Conservation (phyloP, 768 basidiomycete species). For the Lentinula detonsa region DNA sequence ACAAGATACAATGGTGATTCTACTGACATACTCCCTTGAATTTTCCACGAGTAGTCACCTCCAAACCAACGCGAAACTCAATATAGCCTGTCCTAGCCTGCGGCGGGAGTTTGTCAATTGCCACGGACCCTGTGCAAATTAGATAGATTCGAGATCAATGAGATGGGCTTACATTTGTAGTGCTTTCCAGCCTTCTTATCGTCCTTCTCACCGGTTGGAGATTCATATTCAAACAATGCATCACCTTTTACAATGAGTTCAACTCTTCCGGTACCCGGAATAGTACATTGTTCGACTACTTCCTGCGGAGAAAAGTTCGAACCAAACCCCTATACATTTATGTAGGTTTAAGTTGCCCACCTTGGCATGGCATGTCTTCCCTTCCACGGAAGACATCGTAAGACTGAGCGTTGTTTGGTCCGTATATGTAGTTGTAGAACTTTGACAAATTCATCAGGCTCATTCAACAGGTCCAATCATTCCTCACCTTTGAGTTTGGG, state of each 20-base stretch:
- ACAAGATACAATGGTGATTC: too few relatives aligned
- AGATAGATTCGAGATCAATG: neutral
- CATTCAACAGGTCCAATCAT: neutral
- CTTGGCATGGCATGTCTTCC: neutral
- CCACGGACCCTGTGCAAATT: neutral
- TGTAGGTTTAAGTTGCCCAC: neutral
- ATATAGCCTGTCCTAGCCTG: neutral
- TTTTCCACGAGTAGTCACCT: neutral
- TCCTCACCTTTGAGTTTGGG: too few relatives aligned
- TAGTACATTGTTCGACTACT: neutral
- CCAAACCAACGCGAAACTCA: neutral
- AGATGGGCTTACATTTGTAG: neutral
- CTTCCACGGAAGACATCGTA: neutral
- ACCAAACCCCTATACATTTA: too few relatives aligned
- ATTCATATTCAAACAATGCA: neutral
- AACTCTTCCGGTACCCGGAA: neutral
- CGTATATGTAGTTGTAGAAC: neutral
- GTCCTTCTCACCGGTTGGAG: neutral
- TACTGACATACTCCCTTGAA: neutral
- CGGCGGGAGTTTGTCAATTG: neutral
- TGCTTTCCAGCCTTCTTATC: neutral
- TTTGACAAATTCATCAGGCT: neutral
- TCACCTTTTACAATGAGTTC: neutral
- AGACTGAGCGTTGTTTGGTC: neutral
- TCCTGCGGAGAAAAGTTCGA: neutral